These are phyloP conservation scores for Candida ovalis DNA, from an alignment of 805 yeast species.

Conservation along the genomic window DNA sequence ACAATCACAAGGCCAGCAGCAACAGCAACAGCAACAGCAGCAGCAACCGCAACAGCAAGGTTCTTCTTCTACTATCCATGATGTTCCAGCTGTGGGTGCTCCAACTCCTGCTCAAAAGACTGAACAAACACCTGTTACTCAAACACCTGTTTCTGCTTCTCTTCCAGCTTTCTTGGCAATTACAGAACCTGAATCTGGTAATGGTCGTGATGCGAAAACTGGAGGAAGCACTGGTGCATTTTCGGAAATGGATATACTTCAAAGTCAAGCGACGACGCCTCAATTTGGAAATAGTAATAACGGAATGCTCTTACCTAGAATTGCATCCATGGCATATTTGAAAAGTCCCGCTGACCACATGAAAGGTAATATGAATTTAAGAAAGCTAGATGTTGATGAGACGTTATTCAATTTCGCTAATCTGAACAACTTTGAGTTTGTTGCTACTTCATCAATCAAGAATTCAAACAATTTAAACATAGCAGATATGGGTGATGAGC, in stretches of 20 bases:
- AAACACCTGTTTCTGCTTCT: background rate
- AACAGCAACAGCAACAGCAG: background rate
- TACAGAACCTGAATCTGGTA: background rate
- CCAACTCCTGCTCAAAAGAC: background rate
- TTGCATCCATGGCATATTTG: conserved; percentile 1
- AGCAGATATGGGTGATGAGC: background rate
- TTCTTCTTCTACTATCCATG: background rate
- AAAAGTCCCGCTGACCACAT: background rate
- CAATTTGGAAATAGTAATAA: background rate
- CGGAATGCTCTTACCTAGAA: conserved; percentile 1
- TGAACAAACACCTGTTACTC: background rate
- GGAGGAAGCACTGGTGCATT: background rate
- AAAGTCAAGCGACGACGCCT: background rate
- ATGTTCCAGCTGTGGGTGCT: background rate
- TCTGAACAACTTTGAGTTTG: conserved; percentile 14
- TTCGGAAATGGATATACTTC: background rate
- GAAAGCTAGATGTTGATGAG: conserved; percentile 12
- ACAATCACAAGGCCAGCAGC: background rate
- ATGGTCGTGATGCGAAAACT: background rate
- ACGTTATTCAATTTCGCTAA: conserved; percentile 12
- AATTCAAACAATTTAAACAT: conserved; percentile 9
- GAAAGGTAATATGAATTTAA: conserved; percentile 3
- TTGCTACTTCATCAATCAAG: conserved; percentile 14
- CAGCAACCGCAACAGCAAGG: background rate
- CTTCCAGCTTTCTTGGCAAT: background rate